Base-by-base conservation (phyloP, 2,329 filamentous ascomycete genomes). In the Cladosporium austrohemisphaericum region DNA sequence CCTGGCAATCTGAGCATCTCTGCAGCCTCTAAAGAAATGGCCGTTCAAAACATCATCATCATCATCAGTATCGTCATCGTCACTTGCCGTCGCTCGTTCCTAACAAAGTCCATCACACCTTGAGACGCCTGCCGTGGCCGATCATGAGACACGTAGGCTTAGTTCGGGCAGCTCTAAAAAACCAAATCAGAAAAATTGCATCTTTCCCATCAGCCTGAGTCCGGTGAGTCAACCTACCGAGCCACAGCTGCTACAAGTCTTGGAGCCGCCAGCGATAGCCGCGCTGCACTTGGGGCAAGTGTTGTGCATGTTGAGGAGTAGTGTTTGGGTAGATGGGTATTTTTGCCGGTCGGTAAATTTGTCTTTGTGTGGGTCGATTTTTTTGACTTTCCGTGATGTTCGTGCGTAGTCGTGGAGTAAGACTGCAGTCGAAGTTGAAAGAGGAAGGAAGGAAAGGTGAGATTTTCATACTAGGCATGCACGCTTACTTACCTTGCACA, bases 241-340 rank as follows among this genome's bases (percentile, higher is more conserved):
- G 44, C 63, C 63, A 53, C 63, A 65, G 22, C 58, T 60, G 22
- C 60, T 52, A 51, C 64, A 67, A 9, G 61, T 61, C 60, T 67
- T 67, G 32, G 50, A 52, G 35, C 57, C 58, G 31, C 60, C 56
- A 26, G 56, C 51, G 36, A 61, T 53, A 25, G 55, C 49, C 18
- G 62, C 56, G 46, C 56, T 57, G 60, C 65, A 67, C 51, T 65
- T 65, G 22, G 65, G 64, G 46, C 64, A 64, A 51, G 51, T 41
- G 32, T 32, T 19, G 32, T 45, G 41, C 47, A 50, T 50, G 10
- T 37, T 43, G 20, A n/a, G n/a, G n/a, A n/a, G 26, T 13, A 14
- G 2, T 16, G 14, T 10, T 10, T 11, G 35, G 19, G 11, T 45
- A 25, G 29, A 6, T 13, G 4, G 18, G 14, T 46, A 13, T 13